Evolutionary conservation across 2,329 filamentous ascomycete genomes (phyloP).

Genomic region (Calonectria fujianensis): DNA sequence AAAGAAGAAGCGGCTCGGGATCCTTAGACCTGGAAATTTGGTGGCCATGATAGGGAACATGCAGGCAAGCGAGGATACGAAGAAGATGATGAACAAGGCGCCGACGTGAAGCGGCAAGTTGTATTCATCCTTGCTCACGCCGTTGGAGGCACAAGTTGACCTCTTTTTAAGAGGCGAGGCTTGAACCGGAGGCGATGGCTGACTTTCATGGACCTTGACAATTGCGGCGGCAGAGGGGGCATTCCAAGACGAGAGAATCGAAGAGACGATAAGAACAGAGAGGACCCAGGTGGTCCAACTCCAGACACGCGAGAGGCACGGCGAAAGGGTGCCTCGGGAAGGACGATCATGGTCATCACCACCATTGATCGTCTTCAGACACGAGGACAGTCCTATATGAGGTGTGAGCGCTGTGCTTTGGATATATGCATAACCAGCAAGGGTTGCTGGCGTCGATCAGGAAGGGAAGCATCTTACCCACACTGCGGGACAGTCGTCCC

Average conservation of each 20-base stretch:
- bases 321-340: constrained; percentile 55
- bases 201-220: constrained; percentile 29
- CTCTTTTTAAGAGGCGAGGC: constrained; percentile 52
- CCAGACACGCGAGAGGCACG: constrained; percentile 59
- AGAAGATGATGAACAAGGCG: constrained; percentile 71
- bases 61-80: constrained; percentile 69
- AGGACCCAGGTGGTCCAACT: constrained; percentile 65
- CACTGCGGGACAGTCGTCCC: constrained; percentile 56
- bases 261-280: constrained; percentile 64
- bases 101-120: constrained; percentile 75
- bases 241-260: constrained; percentile 54
- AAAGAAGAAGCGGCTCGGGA: constrained; percentile 74
- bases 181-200: constrained; percentile 37
- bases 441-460: constrained; percentile 18
- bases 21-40: constrained; percentile 70
- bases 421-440: constrained; percentile 20
- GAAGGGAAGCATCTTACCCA: constrained; percentile 49
- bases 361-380: constrained; percentile 59
- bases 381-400: constrained; percentile 56
- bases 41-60: constrained; percentile 73
- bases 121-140: constrained; percentile 64
- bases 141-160: constrained; percentile 56
- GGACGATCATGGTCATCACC: constrained; percentile 64
- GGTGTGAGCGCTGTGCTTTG: constrained; percentile 33
- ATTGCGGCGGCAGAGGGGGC: constrained; percentile 35